Evolutionary conservation across 2,329 filamentous ascomycete genomes (phyloP), one percentile per base, ranked within the genome.

Genomic region (Alternaria novae-zelandiae): DNA sequence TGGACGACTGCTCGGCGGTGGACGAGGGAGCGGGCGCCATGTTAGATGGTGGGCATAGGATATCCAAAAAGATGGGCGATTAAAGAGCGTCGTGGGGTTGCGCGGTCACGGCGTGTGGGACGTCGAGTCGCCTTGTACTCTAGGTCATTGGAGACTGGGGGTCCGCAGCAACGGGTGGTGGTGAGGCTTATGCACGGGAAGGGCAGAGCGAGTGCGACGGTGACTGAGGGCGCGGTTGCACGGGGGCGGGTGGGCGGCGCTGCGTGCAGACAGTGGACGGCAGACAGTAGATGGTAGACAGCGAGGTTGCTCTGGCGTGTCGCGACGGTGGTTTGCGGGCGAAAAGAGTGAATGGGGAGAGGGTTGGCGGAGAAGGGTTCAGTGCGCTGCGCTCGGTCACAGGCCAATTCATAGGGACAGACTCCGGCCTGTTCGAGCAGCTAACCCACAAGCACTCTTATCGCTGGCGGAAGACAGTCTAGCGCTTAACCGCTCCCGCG

Each of bases 1-100:
- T 82, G 63, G 83, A 82, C 50, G 83, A 81, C 59, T 78, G 71
- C 63, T 85, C 82, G 57, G 79, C 70, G 59, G 81, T 73, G 49
- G 79, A 71, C 60, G 80, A 73, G 43, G 70, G 60, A 74, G 81
- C 80, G 63, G 78, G 78, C 61, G 78, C 75, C 78, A 80, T 81
- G 68, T 59, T 68, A 61, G 62, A 61, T 64, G 66, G 55, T 68
- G 71, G 67, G 62, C 73, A 77, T 77, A 63, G 56, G 66, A 73
- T 70, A 70, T 70, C 67, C 72, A 74, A 77, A 72, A 76, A 70
- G 64, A 61, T 49, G 46, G 61, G 59, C 62, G 58, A 53, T 57
- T 58, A 70, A 69, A 53, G 73, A 74, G 70, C 55, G 73, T 70
- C 65, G 63, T 46, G 68, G 64, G 61, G 63, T 60, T 57, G 70